These are phyloP conservation scores for Tieghemiomyces parasiticus DNA, from an alignment of 192 early-diverging fungal genomes.

Conservation along the genomic window DNA sequence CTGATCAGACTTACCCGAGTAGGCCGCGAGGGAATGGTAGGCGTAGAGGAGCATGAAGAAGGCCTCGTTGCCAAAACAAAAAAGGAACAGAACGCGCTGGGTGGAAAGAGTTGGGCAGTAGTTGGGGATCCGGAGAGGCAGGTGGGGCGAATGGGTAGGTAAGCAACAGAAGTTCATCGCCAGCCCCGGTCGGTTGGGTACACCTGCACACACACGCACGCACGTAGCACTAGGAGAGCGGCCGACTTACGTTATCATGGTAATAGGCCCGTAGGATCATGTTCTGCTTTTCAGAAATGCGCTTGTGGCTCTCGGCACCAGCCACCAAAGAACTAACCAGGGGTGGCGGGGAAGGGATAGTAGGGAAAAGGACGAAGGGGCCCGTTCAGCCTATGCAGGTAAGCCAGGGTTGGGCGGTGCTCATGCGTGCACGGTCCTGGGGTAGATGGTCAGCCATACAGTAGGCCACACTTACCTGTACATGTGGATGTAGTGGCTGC, in stretches of 20 bases:
- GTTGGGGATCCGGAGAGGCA: no score
- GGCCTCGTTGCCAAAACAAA: slow-evolving; percentile 85
- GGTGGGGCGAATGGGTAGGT: no score
- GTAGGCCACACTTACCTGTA: slow-evolving; percentile 46
- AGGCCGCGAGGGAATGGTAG: slow-evolving; percentile 24
- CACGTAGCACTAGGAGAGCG: no score
- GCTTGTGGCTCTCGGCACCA: slow-evolving; percentile 83
- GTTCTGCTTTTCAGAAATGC: slow-evolving; percentile 56
- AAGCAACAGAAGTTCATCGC: no score
- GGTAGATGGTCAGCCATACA: background rate
- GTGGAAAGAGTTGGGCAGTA: no score
- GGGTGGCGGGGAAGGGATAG: background rate
- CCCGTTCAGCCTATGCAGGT: no score
- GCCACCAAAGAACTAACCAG: slow-evolving; percentile 53
- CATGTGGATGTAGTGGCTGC: slow-evolving; percentile 99
- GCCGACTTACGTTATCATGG: slow-evolving; percentile 71
- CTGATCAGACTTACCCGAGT: slow-evolving; percentile 16
- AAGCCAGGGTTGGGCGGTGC: background rate
- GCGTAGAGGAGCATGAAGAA: slow-evolving; percentile 85
- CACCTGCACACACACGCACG: no score
- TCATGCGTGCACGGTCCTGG: background rate
- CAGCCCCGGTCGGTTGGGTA: no score
- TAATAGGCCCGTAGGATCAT: slow-evolving; percentile 82
- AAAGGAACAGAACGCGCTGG: slow-evolving; percentile 68
- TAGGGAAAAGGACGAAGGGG: background rate